Conservation (phyloP, 805 yeast genomes). For the Saccharomycopsis guyanensis region DNA sequence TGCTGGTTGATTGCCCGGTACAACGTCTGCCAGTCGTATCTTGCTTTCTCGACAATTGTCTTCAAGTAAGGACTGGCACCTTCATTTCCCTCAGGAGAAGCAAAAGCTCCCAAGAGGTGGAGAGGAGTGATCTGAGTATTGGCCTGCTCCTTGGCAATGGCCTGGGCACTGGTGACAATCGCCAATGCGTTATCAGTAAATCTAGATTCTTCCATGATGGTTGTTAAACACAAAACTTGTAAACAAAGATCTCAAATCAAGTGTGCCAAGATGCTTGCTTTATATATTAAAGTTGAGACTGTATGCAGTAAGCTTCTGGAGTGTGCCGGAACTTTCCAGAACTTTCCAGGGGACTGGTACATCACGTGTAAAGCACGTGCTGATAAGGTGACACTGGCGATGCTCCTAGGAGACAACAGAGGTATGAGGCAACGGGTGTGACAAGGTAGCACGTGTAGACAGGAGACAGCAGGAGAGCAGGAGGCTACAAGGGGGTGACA, state of each 20-base stretch:
- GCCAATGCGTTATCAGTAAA: conserved; percentile 90
- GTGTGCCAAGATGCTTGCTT: neutral
- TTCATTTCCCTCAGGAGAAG: conserved; percentile 46
- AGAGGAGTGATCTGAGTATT: conserved; percentile 82
- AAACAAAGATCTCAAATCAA: too few relatives aligned
- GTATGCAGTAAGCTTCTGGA: neutral
- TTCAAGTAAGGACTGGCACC: conserved; percentile 57
- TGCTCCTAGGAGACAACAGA: too few relatives aligned
- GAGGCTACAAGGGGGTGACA: too few relatives aligned
- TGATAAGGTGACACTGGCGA: too few relatives aligned
- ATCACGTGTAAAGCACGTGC: too few relatives aligned
- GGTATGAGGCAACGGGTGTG: too few relatives aligned
- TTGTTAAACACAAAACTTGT: neutral
- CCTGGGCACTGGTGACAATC: conserved; percentile 69
- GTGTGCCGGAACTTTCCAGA: neutral
- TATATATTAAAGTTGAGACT: neutral
- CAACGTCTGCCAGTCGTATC: conserved; percentile 78
- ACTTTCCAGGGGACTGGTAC: neutral
- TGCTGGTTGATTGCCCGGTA: conserved; percentile 75
- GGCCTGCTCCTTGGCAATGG: conserved; percentile 75
- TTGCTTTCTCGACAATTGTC: conserved; percentile 74
- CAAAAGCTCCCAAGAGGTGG: conserved; percentile 88
- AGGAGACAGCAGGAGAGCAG: too few relatives aligned
- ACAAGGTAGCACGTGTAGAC: too few relatives aligned
- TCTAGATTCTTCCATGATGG: conserved; percentile 59